These are phyloP conservation scores for Lyophyllum semitale DNA, from an alignment of 768 basidiomycete species.

Conservation along the genomic window DNA sequence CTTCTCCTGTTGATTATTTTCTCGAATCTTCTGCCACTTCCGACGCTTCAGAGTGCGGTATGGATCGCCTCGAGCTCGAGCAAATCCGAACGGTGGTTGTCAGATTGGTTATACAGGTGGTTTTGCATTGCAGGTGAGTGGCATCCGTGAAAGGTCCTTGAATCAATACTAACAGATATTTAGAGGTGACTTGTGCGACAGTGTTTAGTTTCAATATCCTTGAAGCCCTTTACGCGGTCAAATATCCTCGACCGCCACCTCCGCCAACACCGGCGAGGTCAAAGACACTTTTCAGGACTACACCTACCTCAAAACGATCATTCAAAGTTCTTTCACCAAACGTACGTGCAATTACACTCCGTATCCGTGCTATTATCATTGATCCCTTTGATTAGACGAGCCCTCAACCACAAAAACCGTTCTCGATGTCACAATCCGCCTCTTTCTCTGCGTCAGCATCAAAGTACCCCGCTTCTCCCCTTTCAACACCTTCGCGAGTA, in stretches of 20 bases:
- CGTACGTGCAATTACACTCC: conserved; percentile 22
- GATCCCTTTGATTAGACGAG: conserved; percentile 30
- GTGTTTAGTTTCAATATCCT: conserved; percentile 42
- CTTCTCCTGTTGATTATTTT: conserved; percentile 33
- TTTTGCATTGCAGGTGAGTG: conserved; percentile 41
- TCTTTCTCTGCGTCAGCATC: conserved; percentile 28
- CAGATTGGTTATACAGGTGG: conserved; percentile 39
- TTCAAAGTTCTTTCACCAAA: conserved; percentile 44
- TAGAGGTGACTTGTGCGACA: conserved; percentile 35
- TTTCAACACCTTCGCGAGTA: conserved; percentile 41
- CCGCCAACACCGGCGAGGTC: conserved; percentile 36
- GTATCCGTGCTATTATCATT: background rate
- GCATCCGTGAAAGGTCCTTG: background rate
- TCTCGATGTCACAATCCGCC: conserved; percentile 38
- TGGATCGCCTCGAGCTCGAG: conserved; percentile 23
- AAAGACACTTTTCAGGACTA: conserved; percentile 22
- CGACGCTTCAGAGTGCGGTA: conserved; percentile 37
- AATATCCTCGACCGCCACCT: conserved; percentile 41
- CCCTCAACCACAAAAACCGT: conserved; percentile 45
- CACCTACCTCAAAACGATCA: conserved; percentile 34
- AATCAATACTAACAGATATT: background rate
- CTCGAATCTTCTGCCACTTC: conserved; percentile 42
- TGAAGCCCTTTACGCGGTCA: conserved; percentile 41
- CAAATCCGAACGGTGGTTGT: conserved; percentile 29
- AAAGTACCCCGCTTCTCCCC: conserved; percentile 38